A percentile compares a stretch with the other conserved stretches of the same genome.
Evolutionary conservation across 352 stramenopile species (phyloP).

Genomic region (Pythium guiyangense): DNA sequence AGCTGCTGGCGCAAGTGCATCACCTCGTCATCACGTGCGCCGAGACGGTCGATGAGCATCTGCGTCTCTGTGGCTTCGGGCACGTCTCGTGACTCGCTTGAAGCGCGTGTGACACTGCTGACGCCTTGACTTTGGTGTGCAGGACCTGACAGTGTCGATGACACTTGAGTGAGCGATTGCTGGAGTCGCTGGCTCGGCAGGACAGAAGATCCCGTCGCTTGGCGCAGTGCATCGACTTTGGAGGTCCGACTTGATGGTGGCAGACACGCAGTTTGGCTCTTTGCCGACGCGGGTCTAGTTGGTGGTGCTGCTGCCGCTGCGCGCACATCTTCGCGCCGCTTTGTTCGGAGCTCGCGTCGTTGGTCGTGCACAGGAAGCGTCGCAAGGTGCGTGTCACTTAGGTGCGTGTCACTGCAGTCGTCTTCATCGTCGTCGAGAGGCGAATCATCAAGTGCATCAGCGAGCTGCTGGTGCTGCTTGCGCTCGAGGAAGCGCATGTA

Average conservation of each 20-base stretch:
- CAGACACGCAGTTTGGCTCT: too few species aligned
- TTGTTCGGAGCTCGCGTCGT: constrained; percentile 19
- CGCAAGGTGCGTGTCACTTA: background rate
- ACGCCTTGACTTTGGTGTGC: too few species aligned
- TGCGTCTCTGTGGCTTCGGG: background rate
- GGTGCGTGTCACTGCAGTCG: too few species aligned
- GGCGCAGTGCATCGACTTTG: too few species aligned
- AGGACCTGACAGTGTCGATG: too few species aligned
- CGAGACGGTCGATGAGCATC: constrained; percentile 1
- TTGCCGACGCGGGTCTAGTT: background rate
- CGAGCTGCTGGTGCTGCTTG: constrained; percentile 10
- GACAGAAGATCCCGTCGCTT: too few species aligned
- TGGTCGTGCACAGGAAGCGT: constrained; percentile 2
- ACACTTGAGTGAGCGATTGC: background rate
- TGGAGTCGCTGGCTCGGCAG: background rate
- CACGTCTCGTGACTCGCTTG: background rate
- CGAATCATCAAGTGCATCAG: background rate
- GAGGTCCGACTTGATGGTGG: too few species aligned
- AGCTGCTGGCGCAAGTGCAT: constrained; percentile 15
- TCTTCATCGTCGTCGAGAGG: background rate
- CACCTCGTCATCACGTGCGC: constrained; percentile 10
- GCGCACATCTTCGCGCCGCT: constrained; percentile 23
- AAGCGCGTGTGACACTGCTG: background rate
- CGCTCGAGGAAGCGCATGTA: constrained; percentile 43
- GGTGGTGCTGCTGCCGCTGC: background rate